Evolutionary conservation across 2,329 filamentous ascomycete species (phyloP), one percentile per base, ranked within the genome.

Genomic region (Xylaria sp.): DNA sequence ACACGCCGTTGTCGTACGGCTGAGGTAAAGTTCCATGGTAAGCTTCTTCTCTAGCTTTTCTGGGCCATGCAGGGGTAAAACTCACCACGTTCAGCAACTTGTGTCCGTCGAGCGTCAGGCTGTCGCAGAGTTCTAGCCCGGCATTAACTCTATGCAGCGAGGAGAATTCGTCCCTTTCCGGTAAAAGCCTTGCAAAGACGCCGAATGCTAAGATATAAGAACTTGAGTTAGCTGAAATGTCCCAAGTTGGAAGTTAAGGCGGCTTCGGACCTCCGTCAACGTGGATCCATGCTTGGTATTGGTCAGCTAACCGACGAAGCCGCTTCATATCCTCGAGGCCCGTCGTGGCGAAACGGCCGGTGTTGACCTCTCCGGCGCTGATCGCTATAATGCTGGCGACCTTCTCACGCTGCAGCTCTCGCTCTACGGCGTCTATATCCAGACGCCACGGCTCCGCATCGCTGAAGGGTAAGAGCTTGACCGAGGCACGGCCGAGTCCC

Each of bases 1-100:
- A 97, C 80, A 98, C 91, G 52, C 94, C 95, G 75, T 91, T 94
- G 80, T 98, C 95, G 76, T 98, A 98, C 0, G 95, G 94, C 86
- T 90, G 63, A 39, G 13, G n/a, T n/a, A 46, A 12, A n/a, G 61
- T 25, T 58, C n/a, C 20, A 37, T 59, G 37, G 57, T 66, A 6
- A 70, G 46, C 28, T 13, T 52, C 41, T 52, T 41, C 48, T 37
- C 7, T 37, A 8, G 46, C 34, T 56, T 41, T 8, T 46, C n/a
- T 8, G 15, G 28, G 28, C 7, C 2, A 8, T 8, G 18, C 4
- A 32, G 12, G 41, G 12, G 1, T 4, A 10, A 20, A 20, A 85
- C 88, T 69, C 80, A 90, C 89, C 55, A 97, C 94, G 74, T 98
- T 98, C 70, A 98, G 86, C n/a, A 97, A 82, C 78, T 98, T 98